Evolutionary conservation across 495 filamentous ascomycete genomes (phyloP).

Genomic region (Penicillium angulare): DNA sequence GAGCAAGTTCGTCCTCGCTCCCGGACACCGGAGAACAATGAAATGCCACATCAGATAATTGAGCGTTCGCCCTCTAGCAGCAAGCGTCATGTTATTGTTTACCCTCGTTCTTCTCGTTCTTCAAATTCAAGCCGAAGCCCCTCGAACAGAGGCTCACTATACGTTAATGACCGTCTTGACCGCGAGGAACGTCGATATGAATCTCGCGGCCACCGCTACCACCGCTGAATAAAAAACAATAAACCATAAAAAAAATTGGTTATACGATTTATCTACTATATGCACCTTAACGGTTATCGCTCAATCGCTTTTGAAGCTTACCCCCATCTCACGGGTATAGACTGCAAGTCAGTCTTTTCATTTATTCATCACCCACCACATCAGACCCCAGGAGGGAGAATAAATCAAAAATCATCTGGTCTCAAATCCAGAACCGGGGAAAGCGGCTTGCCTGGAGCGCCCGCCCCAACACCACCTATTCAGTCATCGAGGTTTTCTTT

Average conservation of each 20-base stretch:
- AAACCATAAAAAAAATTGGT: neutral
- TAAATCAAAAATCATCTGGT: neutral
- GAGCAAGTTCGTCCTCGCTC: conserved; percentile 17
- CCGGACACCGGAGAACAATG: conserved; percentile 14
- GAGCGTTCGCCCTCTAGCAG: conserved; percentile 27
- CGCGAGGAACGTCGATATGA: conserved; percentile 36
- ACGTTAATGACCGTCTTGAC: conserved; percentile 36
- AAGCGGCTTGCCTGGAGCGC: conserved; percentile 19
- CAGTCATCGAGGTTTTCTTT: neutral
- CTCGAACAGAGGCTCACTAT: conserved; percentile 43
- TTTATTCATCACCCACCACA: neutral
- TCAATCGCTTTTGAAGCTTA: conserved; percentile 11
- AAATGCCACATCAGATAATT: conserved; percentile 30
- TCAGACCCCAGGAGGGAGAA: no score
- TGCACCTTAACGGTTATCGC: neutral
- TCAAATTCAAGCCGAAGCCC: conserved; percentile 27
- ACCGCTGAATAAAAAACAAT: conserved; percentile 25
- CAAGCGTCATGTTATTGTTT: conserved; percentile 37
- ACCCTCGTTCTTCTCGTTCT: conserved; percentile 19
- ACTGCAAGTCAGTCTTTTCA: conserved; percentile 1
- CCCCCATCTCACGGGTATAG: conserved; percentile 13
- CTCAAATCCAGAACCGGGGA: neutral
- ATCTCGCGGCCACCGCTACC: conserved; percentile 27
- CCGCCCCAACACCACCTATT: conserved; percentile 4
- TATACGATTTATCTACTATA: no score